These are phyloP conservation scores for Cubamyces lactineus DNA, from an alignment of 768 basidiomycete species.

Conservation along the genomic window DNA sequence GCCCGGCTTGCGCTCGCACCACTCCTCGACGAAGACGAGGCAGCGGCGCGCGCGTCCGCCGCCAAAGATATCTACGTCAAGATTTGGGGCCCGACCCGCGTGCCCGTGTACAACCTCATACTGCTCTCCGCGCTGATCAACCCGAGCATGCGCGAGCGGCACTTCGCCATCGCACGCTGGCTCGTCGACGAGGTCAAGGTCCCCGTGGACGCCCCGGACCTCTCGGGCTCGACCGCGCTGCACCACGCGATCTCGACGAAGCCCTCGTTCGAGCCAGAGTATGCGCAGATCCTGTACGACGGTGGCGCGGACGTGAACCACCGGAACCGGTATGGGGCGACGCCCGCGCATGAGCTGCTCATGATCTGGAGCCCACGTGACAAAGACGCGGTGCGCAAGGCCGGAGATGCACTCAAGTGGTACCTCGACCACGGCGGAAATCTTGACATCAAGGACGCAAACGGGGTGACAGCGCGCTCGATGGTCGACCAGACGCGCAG, in stretches of 20 bases:
- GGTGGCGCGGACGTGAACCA: conserved; percentile 47
- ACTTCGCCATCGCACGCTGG: conserved; percentile 39
- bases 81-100: conserved; percentile 46
- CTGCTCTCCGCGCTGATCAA: conserved; percentile 36
- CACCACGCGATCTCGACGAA: conserved; percentile 47
- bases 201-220: conserved; percentile 42
- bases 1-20: conserved; percentile 26
- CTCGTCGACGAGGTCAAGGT: conserved; percentile 40
- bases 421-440: conserved; percentile 48
- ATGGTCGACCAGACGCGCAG: conserved; percentile 19
- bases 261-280: conserved; percentile 45
- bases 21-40: neutral
- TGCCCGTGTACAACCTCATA: conserved; percentile 45
- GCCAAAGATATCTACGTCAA: conserved; percentile 38
- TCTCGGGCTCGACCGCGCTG: conserved; percentile 46
- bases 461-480: conserved; percentile 38
- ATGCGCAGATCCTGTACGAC: conserved; percentile 45
- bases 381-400: conserved; percentile 26
- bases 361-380: conserved; percentile 35
- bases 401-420: conserved; percentile 40
- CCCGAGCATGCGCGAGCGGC: conserved; percentile 26
- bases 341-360: conserved; percentile 43
- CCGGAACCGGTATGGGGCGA: conserved; percentile 45
- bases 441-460: conserved; percentile 39
- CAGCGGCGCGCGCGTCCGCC: conserved; percentile 26